Evolutionary conservation across 208 protist species (phyloP).

Genomic region (Trypanosoma caninum): DNA sequence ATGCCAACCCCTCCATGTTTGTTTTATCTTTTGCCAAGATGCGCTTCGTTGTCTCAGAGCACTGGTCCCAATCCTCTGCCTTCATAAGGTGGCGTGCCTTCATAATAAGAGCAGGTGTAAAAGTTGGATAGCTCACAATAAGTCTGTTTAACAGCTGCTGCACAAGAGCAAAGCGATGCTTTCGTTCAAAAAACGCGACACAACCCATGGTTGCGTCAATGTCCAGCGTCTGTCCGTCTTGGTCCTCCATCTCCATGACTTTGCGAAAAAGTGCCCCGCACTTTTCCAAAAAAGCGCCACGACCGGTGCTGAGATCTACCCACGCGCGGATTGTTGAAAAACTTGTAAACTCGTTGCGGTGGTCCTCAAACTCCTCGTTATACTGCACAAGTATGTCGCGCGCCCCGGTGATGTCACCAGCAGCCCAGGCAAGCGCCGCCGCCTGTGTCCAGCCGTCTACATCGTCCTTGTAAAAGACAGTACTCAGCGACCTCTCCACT

Average conservation of each 20-base stretch:
- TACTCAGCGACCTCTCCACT: constrained; percentile 50
- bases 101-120: constrained; percentile 61
- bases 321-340: constrained; percentile 69
- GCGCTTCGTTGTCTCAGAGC: constrained; percentile 74
- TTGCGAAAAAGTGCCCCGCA: constrained; percentile 66
- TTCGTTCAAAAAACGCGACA: constrained; percentile 79
- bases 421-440: constrained; percentile 64
- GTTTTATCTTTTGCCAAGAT: constrained; percentile 72
- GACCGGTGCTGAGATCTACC: constrained; percentile 83
- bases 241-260: constrained; percentile 53
- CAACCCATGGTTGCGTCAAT: constrained; percentile 82
- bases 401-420: constrained; percentile 55
- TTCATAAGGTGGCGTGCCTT: constrained; percentile 87
- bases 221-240: constrained; percentile 39
- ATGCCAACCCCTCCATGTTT: constrained; percentile 75
- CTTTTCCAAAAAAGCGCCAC: constrained; percentile 82
- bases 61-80: constrained; percentile 93
- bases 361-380: constrained; percentile 26
- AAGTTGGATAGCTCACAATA: constrained; percentile 63
- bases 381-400: constrained; percentile 48
- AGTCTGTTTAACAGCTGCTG: constrained; percentile 83
- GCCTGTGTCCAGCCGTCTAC: constrained; percentile 45
- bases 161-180: constrained; percentile 72
- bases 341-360: constrained; percentile 85
- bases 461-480: constrained; percentile 26